phyloP scores from a whole-genome alignment of 2,329 filamentous ascomycete genomes.

The Fusarium zealandicum region DNA sequence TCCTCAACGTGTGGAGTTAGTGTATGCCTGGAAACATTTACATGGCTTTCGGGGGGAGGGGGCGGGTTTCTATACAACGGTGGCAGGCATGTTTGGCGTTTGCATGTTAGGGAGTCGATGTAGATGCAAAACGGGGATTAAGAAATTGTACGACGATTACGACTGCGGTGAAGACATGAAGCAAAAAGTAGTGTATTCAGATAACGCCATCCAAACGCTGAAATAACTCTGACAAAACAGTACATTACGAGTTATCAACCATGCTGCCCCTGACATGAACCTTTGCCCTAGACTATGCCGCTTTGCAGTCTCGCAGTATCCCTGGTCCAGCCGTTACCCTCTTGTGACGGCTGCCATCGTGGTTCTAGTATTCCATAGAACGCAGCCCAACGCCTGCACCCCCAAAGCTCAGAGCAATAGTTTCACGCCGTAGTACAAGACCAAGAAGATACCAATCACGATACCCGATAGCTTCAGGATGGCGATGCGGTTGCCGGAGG shows the following conservation, averaged over 20 bases:
- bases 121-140: constrained; percentile 41
- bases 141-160: constrained; percentile 24
- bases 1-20: no score
- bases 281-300: neutral
- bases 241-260: neutral
- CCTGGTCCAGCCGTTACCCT: neutral
- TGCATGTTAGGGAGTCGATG: constrained; percentile 45
- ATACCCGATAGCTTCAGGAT: constrained; percentile 90
- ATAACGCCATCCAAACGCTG: constrained; percentile 33
- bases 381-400: constrained; percentile 8
- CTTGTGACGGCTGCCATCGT: neutral
- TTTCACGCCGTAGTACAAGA: constrained; percentile 76
- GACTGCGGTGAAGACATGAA: constrained; percentile 7
- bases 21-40: constrained; percentile 17
- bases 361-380: constrained; percentile 2
- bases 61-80: constrained; percentile 37
- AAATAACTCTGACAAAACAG: neutral
- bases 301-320: neutral
- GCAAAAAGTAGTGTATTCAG: constrained; percentile 27
- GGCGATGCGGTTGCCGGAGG: constrained; percentile 87
- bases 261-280: constrained; percentile 1
- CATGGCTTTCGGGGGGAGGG: constrained; percentile 11
- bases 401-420: constrained; percentile 61
- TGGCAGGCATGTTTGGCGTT: constrained; percentile 44
- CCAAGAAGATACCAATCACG: constrained; percentile 73